A percentile compares a stretch with the other conserved stretches of the same genome.
phyloP scores from a whole-genome alignment of 2,329 filamentous ascomycete species.

The Aureobasidium sp. region DNA sequence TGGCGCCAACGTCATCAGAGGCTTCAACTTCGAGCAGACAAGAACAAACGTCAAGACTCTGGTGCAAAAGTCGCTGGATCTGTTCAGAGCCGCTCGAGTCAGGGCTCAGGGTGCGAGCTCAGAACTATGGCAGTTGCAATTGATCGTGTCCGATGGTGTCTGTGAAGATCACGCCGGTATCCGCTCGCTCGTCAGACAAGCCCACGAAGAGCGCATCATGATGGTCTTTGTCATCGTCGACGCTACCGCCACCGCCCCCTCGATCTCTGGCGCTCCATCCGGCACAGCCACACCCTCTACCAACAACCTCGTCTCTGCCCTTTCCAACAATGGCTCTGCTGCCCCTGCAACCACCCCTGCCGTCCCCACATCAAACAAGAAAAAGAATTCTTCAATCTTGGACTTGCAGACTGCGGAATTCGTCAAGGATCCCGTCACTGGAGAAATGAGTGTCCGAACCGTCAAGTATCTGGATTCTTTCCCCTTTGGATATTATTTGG shows the following conservation, averaged over 20 bases:
- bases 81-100: conserved; percentile 69
- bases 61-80: conserved; percentile 65
- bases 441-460: conserved; percentile 62
- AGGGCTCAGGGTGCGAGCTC: conserved; percentile 44
- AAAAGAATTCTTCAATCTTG: conserved; percentile 58
- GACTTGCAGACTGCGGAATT: conserved; percentile 86
- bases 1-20: conserved; percentile 73
- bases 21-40: conserved; percentile 77
- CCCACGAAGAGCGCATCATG: conserved; percentile 92
- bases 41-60: conserved; percentile 79
- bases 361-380: conserved; percentile 28
- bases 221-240: conserved; percentile 97
- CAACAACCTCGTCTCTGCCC: conserved; percentile 14
- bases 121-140: conserved; percentile 90
- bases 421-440: conserved; percentile 54
- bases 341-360: neutral
- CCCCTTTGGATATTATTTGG: conserved; percentile 93
- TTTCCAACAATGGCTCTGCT: neutral
- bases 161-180: conserved; percentile 85
- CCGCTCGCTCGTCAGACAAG: conserved; percentile 71
- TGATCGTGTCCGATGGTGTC: conserved; percentile 89
- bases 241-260: conserved; percentile 26
- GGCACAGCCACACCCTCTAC: neutral
- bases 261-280: neutral
- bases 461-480: conserved; percentile 91